Base-by-base conservation (phyloP, 108 stramenopile genomes). In the Pseudonitzschia delicatissima region DNA sequence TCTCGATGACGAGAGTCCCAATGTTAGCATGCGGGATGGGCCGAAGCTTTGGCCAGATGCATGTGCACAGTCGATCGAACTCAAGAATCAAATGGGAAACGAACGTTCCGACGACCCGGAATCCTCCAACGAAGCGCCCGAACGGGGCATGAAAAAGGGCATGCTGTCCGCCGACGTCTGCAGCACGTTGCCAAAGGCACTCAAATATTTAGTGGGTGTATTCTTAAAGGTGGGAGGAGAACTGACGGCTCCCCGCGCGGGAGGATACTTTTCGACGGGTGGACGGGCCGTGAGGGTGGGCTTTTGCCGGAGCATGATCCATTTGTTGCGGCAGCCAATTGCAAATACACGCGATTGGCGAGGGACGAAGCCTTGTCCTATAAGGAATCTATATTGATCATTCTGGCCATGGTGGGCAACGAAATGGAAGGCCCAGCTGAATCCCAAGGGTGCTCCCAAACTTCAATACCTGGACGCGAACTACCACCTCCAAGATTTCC, bases 141-240 rank as follows among this genome's bases (percentile, higher is more conserved):
- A 40, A 25, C 20, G 50, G 15, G 65, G 65, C 12, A 35, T 13
- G 21, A 47, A 62, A 26, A 74, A 64, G 37, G 61, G 69, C 25
- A 32, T 57, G 5, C 6, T 69, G 26, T 18, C 68, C 12, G 50
- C 68, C 7, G 35, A 44, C 1, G 25, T 39, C 2, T 88, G 81
- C 53, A 68, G 76, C 11, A 85, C 79, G 36, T 55, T 87, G 5
- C 68, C 70, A 44, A 71, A 67, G 17, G 70, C 86, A 17, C 61
- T 91, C 15, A 60, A 68, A 23, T 89, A 72, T 58, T 67, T 91
- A 29, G 83, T 87, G 37, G 49, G 71, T 11, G 75, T 82, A 26
- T 94, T 94, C 74, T 71, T 87, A 47, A 94, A 91, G 45, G 76
- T 71, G 47, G 93, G 90, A 50, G 93, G 93, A 49, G 90, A 94